Evolutionary conservation across 1,284 basidiomycete genomes (phyloP), one percentile per base, ranked within the genome.

Genomic region (Leccinum subrobustum): DNA sequence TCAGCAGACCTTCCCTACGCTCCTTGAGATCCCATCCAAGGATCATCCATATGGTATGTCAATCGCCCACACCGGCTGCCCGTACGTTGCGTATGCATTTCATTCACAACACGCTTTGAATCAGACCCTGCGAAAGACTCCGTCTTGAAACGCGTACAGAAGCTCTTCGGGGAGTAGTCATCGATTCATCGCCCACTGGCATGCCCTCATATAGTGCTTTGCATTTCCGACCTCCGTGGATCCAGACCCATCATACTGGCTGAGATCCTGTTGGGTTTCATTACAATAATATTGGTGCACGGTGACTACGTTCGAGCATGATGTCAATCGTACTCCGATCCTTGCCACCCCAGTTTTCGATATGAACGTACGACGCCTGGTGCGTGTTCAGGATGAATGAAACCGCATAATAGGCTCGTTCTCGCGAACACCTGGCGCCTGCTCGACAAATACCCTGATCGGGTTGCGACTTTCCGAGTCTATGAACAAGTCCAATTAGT

Each of bases 41-140:
- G 95, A 93, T 70, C 92, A 95, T 75, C 93, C 93, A 56, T 96
- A 95, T 68, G 93, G 93, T 93, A 65, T 61, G 80, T 73, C 58
- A 53, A 56, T 50, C 31, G 37, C 29, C 57, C 42, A 47, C 35
- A 50, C 35, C 54, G n/a, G 16, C 57, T 53, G 25, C 33, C 58
- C 58, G 37, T 56, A 44, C 5, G 42, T 44, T 59, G 47, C 39
- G 29, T 56, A 56, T 63, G 20, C 54, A 27, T 57, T 60, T 68
- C 62, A 65, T 72, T 63, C 62, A 71, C 54, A 56, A 63, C 62
- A 62, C 31, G 54, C 61, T 54, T 63, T 52, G 54, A 50, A 42
- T 20, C 73, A 98, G 96, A 99, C 77, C 97, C 97, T 6, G 87
- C 90, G 9, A 99, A 98, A 77, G 97, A 99, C 75, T 97, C 94